A percentile compares a stretch with the other conserved stretches of the same genome.
phyloP scores from a whole-genome alignment of 2,329 filamentous ascomycete species.

The Aspergillus aculeatinus region DNA sequence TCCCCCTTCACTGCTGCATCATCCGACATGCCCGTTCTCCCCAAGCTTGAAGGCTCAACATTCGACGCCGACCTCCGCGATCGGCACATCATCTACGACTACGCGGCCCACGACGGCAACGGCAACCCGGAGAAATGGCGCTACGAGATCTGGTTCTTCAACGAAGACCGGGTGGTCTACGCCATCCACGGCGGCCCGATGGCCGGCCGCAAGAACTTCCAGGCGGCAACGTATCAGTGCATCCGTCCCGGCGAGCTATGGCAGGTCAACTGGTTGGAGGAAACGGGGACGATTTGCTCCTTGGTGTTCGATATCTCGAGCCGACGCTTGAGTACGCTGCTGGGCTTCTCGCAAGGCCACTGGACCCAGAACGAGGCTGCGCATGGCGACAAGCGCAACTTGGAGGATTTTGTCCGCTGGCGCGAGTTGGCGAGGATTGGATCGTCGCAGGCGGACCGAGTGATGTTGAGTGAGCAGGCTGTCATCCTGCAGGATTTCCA shows the following conservation, averaged over 20 bases:
- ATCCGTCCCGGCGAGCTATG: slow-evolving; percentile 58
- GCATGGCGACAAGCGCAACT: slow-evolving; percentile 57
- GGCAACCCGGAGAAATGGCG: slow-evolving; percentile 60
- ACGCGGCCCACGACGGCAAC: slow-evolving; percentile 48
- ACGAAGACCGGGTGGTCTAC: slow-evolving; percentile 56
- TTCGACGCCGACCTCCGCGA: slow-evolving; percentile 56
- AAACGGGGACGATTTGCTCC: slow-evolving; percentile 58
- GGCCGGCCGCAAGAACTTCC: slow-evolving; percentile 56
- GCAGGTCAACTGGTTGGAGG: slow-evolving; percentile 62
- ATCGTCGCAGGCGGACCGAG: slow-evolving; percentile 48
- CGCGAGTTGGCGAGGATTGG: slow-evolving; percentile 53
- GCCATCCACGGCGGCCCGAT: slow-evolving; percentile 62
- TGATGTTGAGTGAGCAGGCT: slow-evolving; percentile 56
- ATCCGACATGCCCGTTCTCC: background rate
- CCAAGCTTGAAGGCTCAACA: slow-evolving; percentile 21
- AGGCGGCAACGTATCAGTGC: slow-evolving; percentile 57
- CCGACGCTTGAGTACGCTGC: slow-evolving; percentile 51
- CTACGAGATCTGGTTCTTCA: slow-evolving; percentile 63
- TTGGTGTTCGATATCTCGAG: slow-evolving; percentile 56
- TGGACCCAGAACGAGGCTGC: slow-evolving; percentile 54
- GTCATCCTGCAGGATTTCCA: slow-evolving; percentile 52
- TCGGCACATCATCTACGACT: slow-evolving; percentile 59
- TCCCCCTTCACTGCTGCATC: background rate
- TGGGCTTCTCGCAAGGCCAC: slow-evolving; percentile 57
- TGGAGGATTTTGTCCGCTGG: slow-evolving; percentile 54